Conservation (phyloP, 2,329 filamentous ascomycete species). For the Arachnopeziza araneosa region DNA sequence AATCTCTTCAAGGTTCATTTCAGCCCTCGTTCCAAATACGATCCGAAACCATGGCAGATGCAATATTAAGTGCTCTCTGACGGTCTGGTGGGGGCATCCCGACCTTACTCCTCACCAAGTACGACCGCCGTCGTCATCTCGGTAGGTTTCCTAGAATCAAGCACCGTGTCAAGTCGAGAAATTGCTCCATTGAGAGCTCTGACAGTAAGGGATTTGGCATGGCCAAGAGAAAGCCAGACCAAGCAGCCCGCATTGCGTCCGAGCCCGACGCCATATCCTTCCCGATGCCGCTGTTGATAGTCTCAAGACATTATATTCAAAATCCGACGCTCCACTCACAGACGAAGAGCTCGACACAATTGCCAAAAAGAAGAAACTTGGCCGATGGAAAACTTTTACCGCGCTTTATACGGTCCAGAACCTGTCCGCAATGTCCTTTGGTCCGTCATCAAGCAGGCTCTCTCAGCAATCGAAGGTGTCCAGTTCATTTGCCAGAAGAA, state of each 20-base stretch:
- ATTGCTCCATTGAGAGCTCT: no score
- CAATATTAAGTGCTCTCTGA: no score
- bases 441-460: constrained; percentile 26
- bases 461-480: constrained; percentile 27
- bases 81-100: no score
- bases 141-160: no score
- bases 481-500: constrained; percentile 8
- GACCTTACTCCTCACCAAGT: no score
- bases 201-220: no score
- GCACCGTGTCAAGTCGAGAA: no score
- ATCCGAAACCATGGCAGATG: no score
- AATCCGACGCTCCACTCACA: constrained; percentile 30
- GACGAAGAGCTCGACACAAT: constrained; percentile 38
- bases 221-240: no score
- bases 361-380: constrained; percentile 36
- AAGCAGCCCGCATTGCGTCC: constrained; percentile 11
- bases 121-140: no score
- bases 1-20: no score
- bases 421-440: constrained; percentile 31
- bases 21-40: no score
- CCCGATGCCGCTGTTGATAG: constrained; percentile 33
- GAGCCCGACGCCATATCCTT: constrained; percentile 27
- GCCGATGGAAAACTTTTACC: constrained; percentile 43
- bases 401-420: constrained; percentile 36
- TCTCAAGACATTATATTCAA: constrained; percentile 30